Base-by-base conservation (phyloP, 352 stramenopile species). In the Plasmopara viticola region DNA sequence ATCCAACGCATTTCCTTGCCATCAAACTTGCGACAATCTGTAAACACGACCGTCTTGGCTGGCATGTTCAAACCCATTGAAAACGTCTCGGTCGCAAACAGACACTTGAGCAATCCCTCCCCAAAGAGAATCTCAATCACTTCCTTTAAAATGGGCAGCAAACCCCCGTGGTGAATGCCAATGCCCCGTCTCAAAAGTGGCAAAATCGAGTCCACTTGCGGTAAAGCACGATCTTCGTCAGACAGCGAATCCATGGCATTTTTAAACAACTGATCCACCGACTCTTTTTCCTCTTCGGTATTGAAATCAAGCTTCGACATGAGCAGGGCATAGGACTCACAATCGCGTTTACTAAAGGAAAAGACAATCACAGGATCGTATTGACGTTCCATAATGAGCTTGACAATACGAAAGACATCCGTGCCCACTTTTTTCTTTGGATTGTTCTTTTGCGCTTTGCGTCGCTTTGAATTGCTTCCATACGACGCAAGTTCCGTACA, bases 21-120 rank as follows among this genome's bases (percentile, higher is more conserved):
- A 53, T 98, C 94, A 65, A 93, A 98, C 67, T 99, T 99, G 49
- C 90, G 75, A 20, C 84, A 95, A 54, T 97, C 97, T 3, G 95
- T 99, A 68, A 99, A 99, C 28, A 99, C 95, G 25, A 99, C 96
- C 14, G 97, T 99, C 72, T 98, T 98, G 2, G 97, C 97, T 52
- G 97, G 97, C 97, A 99, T 99, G 71, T 99, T 99, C 51, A 99
- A 90, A 35, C 97, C 96, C 83, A 99, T 98, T 4, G 90, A 89
- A 61, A 97, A 97, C 4, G 93, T 98, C 58, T 99, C 97, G 0
- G 97, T 99, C 3, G 97, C 96, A 72, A 99, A 99, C 0, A 99
- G 66, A 44, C 93, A 90, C 77, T 99, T 99, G 48, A 99, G 87
- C 17, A 99, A 63, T n/a, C 95, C 95, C 68, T 98, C 95, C 15